These are phyloP conservation scores for Mrakia frigida DNA, from an alignment of 768 basidiomycete species.

Conservation along the genomic window DNA sequence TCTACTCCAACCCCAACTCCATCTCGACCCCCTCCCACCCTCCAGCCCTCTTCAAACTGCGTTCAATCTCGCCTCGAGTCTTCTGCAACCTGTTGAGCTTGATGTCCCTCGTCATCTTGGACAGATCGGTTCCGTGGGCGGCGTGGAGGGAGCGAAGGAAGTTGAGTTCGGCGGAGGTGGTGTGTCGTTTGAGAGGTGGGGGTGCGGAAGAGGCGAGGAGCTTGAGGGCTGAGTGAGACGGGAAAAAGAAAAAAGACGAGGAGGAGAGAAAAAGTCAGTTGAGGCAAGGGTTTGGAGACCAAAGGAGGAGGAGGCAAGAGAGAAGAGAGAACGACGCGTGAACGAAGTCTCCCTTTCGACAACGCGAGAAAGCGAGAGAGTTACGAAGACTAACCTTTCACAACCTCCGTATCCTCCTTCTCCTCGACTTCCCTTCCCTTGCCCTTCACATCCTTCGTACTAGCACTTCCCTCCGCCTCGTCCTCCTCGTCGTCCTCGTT, in stretches of 20 bases:
- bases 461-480: conserved; percentile 30
- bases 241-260: conserved; percentile 7
- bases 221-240: conserved; percentile 54
- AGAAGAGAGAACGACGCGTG: not conserved
- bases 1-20: conserved; percentile 10
- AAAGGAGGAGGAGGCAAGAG: not conserved
- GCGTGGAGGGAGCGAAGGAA: conserved; percentile 63
- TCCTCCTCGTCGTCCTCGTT: conserved; percentile 52
- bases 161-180: conserved; percentile 57
- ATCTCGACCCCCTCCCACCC: conserved; percentile 30
- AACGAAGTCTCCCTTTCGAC: not conserved
- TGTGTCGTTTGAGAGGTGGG: conserved; percentile 55
- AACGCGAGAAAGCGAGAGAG: not conserved
- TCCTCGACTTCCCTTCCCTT: conserved; percentile 30
- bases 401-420: conserved; percentile 34
- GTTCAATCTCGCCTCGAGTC: conserved; percentile 66
- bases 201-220: conserved; percentile 51
- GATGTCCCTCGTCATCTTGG: conserved; percentile 71
- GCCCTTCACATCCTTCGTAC: conserved; percentile 26
- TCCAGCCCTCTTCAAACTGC: conserved; percentile 27
- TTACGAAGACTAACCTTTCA: conserved; percentile 20
- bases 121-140: conserved; percentile 66
- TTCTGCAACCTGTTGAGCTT: conserved; percentile 76
- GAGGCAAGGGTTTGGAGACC: not conserved
- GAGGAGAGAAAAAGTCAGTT: not conserved